These are phyloP conservation scores for Strobilomyces dryophilus DNA, from an alignment of 768 basidiomycete genomes.

Conservation along the genomic window DNA sequence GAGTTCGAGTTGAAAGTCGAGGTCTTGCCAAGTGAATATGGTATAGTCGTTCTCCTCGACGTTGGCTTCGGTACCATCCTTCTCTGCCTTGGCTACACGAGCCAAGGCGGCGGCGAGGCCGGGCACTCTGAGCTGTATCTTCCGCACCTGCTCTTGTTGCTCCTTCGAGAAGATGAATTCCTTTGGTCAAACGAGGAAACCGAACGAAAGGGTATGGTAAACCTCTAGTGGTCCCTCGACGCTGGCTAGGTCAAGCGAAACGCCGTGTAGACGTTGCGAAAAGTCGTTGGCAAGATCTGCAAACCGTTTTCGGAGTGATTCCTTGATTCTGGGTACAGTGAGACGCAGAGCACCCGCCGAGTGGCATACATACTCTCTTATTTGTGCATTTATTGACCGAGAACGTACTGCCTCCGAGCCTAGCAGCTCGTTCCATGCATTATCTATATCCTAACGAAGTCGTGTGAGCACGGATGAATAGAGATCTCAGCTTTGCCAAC, in stretches of 20 bases:
- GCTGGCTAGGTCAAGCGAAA: constrained; percentile 69
- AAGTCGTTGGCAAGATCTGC: constrained; percentile 76
- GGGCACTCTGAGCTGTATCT: constrained; percentile 66
- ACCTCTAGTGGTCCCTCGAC: constrained; percentile 79
- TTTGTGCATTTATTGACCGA: constrained; percentile 81
- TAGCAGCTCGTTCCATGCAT: constrained; percentile 70
- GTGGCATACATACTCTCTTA: constrained; percentile 65
- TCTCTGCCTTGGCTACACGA: constrained; percentile 60
- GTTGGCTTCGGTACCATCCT: constrained; percentile 79
- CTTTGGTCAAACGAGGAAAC: constrained; percentile 9
- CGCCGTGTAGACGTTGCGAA: constrained; percentile 57
- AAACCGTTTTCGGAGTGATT: constrained; percentile 69
- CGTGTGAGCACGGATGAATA: constrained; percentile 7
- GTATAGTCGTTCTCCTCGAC: constrained; percentile 98
- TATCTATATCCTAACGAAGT: constrained; percentile 59
- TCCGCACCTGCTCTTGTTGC: constrained; percentile 66
- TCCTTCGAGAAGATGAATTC: constrained; percentile 38
- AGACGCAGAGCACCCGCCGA: not conserved
- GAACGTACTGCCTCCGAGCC: constrained; percentile 73
- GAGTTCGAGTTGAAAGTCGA: constrained; percentile 84
- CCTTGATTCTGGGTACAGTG: constrained; percentile 64
- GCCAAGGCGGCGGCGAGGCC: constrained; percentile 54
- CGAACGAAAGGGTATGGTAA: constrained; percentile 5
- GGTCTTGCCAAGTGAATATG: constrained; percentile 81
- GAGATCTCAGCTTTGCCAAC: constrained; percentile 31